Evolutionary conservation across 768 basidiomycete species (phyloP).

Genomic region (Chiua virens): DNA sequence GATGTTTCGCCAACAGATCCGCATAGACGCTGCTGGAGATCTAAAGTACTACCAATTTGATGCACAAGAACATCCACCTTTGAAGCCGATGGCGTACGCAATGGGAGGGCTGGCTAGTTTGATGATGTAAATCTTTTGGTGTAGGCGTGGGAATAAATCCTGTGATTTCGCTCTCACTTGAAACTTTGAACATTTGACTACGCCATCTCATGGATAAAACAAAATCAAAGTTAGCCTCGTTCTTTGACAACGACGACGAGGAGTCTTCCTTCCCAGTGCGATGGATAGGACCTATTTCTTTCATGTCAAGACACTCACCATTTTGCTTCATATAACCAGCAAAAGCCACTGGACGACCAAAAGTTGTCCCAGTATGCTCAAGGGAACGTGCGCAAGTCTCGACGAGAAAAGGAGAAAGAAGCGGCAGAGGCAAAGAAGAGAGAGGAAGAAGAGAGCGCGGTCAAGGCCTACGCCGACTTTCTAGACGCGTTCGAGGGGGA

Average conservation of each 20-base stretch:
- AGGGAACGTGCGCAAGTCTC: conserved; percentile 86
- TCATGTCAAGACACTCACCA: conserved; percentile 57
- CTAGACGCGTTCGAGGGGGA: conserved; percentile 82
- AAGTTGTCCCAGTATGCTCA: conserved; percentile 85
- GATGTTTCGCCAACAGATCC: conserved; percentile 50
- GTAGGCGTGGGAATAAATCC: conserved; percentile 26
- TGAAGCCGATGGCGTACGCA: conserved; percentile 93
- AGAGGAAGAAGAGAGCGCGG: conserved; percentile 80
- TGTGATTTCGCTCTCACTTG: neutral
- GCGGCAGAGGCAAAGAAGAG: conserved; percentile 86
- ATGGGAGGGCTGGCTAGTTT: conserved; percentile 63
- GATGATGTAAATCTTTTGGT: conserved; percentile 55
- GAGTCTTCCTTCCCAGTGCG: conserved; percentile 89
- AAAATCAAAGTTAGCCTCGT: conserved; percentile 62
- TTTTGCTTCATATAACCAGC: conserved; percentile 57
- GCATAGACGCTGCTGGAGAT: conserved; percentile 75
- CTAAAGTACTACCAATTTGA: conserved; percentile 80
- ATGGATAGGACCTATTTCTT: conserved; percentile 70
- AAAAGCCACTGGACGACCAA: conserved; percentile 81
- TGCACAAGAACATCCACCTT: conserved; percentile 82
- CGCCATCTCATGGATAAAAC: conserved; percentile 32
- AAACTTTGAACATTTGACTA: neutral
- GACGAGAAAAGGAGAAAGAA: conserved; percentile 89
- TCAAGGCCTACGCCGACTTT: conserved; percentile 81
- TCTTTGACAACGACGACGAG: conserved; percentile 85